Evolutionary conservation across 805 yeast species (phyloP).

Genomic region (Starmera caribaea): DNA sequence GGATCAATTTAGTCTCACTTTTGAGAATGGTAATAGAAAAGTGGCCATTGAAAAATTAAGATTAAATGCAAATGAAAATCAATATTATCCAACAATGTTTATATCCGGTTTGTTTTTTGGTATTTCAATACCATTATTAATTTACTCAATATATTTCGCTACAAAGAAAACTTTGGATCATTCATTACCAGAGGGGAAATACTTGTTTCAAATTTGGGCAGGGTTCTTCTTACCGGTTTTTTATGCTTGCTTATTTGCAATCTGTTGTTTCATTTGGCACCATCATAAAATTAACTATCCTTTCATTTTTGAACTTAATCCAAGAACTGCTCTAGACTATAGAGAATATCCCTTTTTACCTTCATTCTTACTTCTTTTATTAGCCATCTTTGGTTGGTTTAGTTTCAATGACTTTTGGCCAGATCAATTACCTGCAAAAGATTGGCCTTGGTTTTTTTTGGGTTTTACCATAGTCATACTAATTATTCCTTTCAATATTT

Average conservation of each 20-base stretch:
- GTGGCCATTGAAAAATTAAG: slow-evolving; percentile 61
- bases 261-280: slow-evolving; percentile 69
- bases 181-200: slow-evolving; percentile 44
- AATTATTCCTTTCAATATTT: slow-evolving; percentile 50
- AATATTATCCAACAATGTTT: slow-evolving; percentile 37
- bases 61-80: slow-evolving; percentile 28
- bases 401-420: slow-evolving; percentile 69
- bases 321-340: slow-evolving; percentile 53
- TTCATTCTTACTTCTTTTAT: slow-evolving; percentile 41
- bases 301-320: slow-evolving; percentile 83
- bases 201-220: slow-evolving; percentile 81
- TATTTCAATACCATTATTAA: slow-evolving; percentile 56
- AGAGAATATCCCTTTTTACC: slow-evolving; percentile 62
- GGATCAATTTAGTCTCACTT: slow-evolving; percentile 52
- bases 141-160: slow-evolving; percentile 46
- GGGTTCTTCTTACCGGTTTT: slow-evolving; percentile 67
- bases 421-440: slow-evolving; percentile 44
- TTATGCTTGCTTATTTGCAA: slow-evolving; percentile 52
- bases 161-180: slow-evolving; percentile 31
- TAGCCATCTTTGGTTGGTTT: slow-evolving; percentile 63
- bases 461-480: slow-evolving; percentile 40
- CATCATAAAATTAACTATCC: slow-evolving; percentile 74
- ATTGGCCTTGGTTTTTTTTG: slow-evolving; percentile 74
- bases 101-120: slow-evolving; percentile 64
- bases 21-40: slow-evolving; percentile 63